A percentile compares a stretch with the other conserved stretches of the same genome.
Evolutionary conservation across 1,284 basidiomycete species (phyloP).

Genomic region (Cystobasidium pallidum): DNA sequence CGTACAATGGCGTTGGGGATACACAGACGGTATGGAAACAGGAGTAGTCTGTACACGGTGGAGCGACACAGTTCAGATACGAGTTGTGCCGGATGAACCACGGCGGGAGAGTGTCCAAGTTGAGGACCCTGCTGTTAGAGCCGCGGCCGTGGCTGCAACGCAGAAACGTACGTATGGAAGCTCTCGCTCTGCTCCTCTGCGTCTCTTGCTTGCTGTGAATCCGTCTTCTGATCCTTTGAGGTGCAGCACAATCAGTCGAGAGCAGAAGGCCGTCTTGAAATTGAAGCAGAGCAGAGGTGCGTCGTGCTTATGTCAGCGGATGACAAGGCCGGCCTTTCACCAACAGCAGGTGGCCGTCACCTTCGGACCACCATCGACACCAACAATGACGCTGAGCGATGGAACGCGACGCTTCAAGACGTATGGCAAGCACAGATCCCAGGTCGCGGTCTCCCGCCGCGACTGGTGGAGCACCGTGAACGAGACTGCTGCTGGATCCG

Average conservation of each 20-base stretch:
- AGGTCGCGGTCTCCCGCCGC: slow-evolving; percentile 15
- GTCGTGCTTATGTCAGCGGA: slow-evolving; percentile 15
- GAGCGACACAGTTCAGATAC: not conserved
- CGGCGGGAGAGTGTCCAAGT: not conserved
- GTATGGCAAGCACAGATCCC: slow-evolving; percentile 15
- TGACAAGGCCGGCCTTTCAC: not conserved
- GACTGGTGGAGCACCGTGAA: slow-evolving; percentile 24
- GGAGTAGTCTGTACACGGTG: slow-evolving; percentile 11
- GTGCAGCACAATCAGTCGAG: not conserved
- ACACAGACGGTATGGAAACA: slow-evolving; percentile 1
- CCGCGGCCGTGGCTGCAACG: not conserved
- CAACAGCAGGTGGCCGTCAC: not conserved
- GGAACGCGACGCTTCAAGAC: slow-evolving; percentile 10
- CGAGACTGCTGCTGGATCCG: slow-evolving; percentile 1
- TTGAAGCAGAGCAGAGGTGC: no score
- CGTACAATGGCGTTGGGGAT: slow-evolving; percentile 4
- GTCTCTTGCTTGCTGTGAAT: not conserved
- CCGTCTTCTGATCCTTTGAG: no score
- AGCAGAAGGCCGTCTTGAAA: no score
- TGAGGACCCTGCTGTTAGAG: slow-evolving; percentile 3
- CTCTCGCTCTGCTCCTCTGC: not conserved
- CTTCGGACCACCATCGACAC: not conserved
- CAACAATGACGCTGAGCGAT: not conserved
- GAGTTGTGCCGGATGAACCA: not conserved
- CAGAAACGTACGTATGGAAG: not conserved